Evolutionary conservation across 1,284 basidiomycete species (phyloP), one percentile per base, ranked within the genome.

Genomic region (Ceratobasidium sp.): DNA sequence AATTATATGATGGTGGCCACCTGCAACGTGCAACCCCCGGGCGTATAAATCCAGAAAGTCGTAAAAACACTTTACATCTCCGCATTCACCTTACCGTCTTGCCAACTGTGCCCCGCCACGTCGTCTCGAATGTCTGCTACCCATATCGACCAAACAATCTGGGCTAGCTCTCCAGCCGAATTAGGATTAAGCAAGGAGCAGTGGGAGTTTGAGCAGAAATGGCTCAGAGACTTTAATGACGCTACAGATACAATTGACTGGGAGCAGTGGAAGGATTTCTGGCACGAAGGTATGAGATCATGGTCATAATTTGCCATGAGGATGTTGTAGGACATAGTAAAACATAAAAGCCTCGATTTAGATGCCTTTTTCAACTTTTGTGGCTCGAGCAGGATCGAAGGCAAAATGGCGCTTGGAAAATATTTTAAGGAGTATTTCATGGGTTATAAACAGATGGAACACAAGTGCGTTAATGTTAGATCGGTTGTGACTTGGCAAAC

Each of bases 221-320:
- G 66, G 66, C 46, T 68, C 17, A 28, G 23, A 38, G 48, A 68
- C 4, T 68, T 68, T 15, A 68, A 68, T 15, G 48, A 68, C 10
- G 28, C 50, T 23, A 52, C 48, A 13, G 66, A 68, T 42, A 9
- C 10, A 40, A 13, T 38, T 10, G 50, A 68, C 26, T 68, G 66
- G 66, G 50, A 50, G 46, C 48, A 52, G 26, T 68, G 66, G 66
- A 54, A 68, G n/a, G 48, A 38, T n/a, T 68, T 48, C n/a, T 68
- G 66, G 66, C 17, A 28, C 3, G 66, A 68, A 2, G 66, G 66
- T 40, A 52, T 38, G 71, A 15, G 26, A 15, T 23, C 12, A 10
- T 33, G 33, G 33, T 33, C 33, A 33, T 33, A 33, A 33, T 33
- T 33, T 33, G 33, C 33, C 33, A 33, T 28, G 40, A 20, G 15